phyloP scores from a whole-genome alignment of 805 yeast genomes.

The Wickerhamomyces queroliae region DNA sequence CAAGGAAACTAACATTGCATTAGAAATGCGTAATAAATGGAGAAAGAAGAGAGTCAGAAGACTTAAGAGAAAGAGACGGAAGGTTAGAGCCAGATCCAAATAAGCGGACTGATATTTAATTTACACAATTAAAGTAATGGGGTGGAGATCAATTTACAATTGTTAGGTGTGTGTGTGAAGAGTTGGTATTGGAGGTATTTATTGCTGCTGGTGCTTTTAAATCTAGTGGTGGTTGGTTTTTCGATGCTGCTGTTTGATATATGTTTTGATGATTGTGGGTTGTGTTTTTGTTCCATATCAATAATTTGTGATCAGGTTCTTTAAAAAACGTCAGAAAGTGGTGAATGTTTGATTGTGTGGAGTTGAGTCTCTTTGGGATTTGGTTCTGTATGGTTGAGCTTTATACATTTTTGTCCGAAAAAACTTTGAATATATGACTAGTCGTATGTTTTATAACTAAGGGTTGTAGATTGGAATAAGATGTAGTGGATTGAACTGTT shows the following conservation, averaged over 20 bases:
- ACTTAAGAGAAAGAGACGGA: slow-evolving; percentile 99
- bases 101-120: slow-evolving; percentile 59
- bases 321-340: too few species aligned
- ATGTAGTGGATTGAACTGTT: too few species aligned
- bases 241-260: too few species aligned
- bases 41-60: slow-evolving; percentile 99
- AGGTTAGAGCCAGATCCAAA: slow-evolving; percentile 99
- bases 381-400: not conserved
- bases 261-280: too few species aligned
- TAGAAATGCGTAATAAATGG: slow-evolving; percentile 93
- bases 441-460: not conserved
- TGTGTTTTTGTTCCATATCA: too few species aligned
- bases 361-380: too few species aligned
- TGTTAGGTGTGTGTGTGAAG: slow-evolving; percentile 1
- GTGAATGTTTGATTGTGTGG: too few species aligned
- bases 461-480: not conserved
- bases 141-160: not conserved
- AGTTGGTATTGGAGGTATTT: slow-evolving; percentile 4
- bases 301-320: too few species aligned
- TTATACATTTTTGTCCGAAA: not conserved
- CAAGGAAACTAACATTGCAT: slow-evolving; percentile 12
- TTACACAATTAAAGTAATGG: slow-evolving; percentile 4
- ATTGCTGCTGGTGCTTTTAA: not conserved
- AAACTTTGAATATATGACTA: slow-evolving; percentile 1
- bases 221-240: not conserved